These are phyloP conservation scores for Alternaria rosae DNA, from an alignment of 2,329 filamentous ascomycete species.

Conservation along the genomic window DNA sequence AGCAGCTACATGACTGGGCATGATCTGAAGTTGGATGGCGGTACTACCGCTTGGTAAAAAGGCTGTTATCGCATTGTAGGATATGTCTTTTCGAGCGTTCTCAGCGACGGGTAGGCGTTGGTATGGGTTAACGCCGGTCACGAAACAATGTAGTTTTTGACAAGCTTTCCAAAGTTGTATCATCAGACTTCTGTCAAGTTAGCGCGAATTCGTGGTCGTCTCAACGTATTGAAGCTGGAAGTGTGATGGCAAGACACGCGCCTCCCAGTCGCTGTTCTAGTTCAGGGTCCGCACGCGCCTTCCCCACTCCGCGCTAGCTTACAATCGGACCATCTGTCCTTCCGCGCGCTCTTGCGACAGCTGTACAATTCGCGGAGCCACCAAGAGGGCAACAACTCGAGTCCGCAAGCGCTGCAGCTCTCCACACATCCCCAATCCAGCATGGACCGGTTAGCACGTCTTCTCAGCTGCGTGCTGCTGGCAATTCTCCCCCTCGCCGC, in stretches of 20 bases:
- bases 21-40: slow-evolving; percentile 46
- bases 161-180: not conserved
- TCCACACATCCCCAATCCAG: slow-evolving; percentile 18
- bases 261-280: slow-evolving; percentile 4
- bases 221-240: not conserved
- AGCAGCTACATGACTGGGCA: slow-evolving; percentile 50
- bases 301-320: slow-evolving; percentile 19
- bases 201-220: not conserved
- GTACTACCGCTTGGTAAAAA: slow-evolving; percentile 43
- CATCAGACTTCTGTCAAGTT: not conserved
- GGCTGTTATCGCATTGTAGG: not conserved
- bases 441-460: slow-evolving; percentile 48
- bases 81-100: slow-evolving; percentile 1
- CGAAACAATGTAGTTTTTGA: not conserved
- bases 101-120: slow-evolving; percentile 3
- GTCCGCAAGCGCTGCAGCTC: slow-evolving; percentile 18
- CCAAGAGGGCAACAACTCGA: slow-evolving; percentile 22
- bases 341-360: slow-evolving; percentile 30
- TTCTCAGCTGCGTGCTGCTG: slow-evolving; percentile 43
- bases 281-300: slow-evolving; percentile 18
- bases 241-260: not conserved
- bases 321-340: slow-evolving; percentile 46
- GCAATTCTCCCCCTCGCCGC: slow-evolving; percentile 56
- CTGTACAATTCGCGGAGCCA: slow-evolving; percentile 32
- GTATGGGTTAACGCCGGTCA: not conserved